Conservation (phyloP, 495 filamentous ascomycete species). For the Penicillium cinerascens region DNA sequence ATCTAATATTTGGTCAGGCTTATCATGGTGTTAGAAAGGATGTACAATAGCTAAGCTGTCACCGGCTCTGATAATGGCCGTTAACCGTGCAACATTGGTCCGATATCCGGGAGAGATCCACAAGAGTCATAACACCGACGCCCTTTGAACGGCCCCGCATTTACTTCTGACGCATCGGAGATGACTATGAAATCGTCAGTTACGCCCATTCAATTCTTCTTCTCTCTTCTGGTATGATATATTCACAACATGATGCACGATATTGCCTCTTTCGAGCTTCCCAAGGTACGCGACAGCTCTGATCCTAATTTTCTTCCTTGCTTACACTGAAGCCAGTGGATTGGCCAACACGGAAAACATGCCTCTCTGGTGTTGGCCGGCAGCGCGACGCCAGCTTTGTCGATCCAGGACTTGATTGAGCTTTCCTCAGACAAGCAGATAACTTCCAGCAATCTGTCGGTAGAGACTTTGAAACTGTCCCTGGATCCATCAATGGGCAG, state of each 20-base stretch:
- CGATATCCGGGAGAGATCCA: neutral
- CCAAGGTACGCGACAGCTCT: neutral
- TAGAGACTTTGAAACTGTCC: neutral
- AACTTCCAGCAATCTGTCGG: conserved; percentile 1
- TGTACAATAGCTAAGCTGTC: neutral
- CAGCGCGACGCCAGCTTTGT: conserved; percentile 8
- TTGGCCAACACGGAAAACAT: neutral
- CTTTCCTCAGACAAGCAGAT: conserved; percentile 7
- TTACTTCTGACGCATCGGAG: neutral
- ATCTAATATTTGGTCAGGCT: neutral
- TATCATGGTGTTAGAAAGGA: neutral
- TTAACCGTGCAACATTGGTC: neutral
- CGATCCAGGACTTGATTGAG: conserved; percentile 10
- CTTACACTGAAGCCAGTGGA: conserved; percentile 3
- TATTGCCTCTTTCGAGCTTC: conserved; percentile 3
- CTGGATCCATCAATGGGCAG: conserved; percentile 4
- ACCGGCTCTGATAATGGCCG: neutral
- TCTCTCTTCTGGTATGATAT: neutral
- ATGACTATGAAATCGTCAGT: neutral
- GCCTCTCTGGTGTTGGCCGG: conserved; percentile 2
- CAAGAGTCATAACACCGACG: neutral
- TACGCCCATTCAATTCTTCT: neutral
- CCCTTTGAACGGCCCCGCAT: neutral
- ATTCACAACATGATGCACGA: neutral
- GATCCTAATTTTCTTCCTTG: neutral